Evolutionary conservation across 2,329 filamentous ascomycete genomes (phyloP), one percentile per base, ranked within the genome.

Genomic region (Cordyceps cicadae): DNA sequence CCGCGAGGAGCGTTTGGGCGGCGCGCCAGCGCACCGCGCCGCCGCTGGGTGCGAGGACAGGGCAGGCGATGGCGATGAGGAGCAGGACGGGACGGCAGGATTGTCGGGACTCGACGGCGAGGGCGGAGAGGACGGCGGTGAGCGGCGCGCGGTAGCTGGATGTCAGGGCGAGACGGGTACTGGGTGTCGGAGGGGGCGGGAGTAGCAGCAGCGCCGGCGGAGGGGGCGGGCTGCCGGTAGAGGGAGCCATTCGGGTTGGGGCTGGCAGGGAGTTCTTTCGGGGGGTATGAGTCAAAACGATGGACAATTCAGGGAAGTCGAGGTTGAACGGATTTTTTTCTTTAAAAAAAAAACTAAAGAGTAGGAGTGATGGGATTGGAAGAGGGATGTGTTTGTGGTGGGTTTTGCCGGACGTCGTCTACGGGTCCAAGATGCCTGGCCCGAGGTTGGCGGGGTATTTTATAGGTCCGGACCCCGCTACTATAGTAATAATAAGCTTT

Each of bases 1-100:
- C 83, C 3, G 89, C 88, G 24, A 97, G 75, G 5, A 93, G 78
- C n/a, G 81, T 79, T 72, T 96, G 91, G 0, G 86, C 82, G n/a
- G 80, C 75, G 39, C 79, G 70, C 81, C 92, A 96, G 19, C 83
- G 76, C 51, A 83, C 53, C 75, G 26, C 81, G 77, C 82, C 46
- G 34, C 15, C 3, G 45, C 8, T 19, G 7, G 29, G 75, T 62
- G 79, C 75, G 14, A 92, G 78, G 56, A 87, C 77, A 2, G 87
- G 83, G 53, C 82, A 82, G 2, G 82, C 81, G 43, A 95, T 71
- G 2, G 85, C 88, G 71, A 82, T 67, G 67, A 80, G 71, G 4
- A 84, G 75, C 0, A 70, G 73, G 1, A 75, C 64, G 3, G 74
- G 67, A n/a, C 69, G 66, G 57, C 66, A 71, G 1, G 70, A 64